phyloP scores from a whole-genome alignment of 371 early-diverging fungal genomes.

The Dinochytrium kinnereticum region DNA sequence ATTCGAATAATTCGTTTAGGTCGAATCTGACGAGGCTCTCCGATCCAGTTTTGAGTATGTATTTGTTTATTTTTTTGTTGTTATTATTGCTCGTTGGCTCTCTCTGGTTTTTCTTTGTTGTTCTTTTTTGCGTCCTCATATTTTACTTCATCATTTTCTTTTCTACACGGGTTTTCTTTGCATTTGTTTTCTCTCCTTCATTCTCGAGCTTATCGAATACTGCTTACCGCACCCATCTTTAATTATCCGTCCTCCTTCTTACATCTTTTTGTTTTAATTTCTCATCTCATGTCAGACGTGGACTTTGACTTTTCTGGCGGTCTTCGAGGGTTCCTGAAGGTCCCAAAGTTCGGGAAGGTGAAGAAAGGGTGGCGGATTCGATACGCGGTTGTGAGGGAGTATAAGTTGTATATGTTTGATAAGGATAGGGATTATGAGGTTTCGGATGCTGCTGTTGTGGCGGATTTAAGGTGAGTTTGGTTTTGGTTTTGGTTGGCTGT shows the following conservation, averaged over 20 bases:
- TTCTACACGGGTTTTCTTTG: too few species aligned
- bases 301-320: constrained; percentile 37
- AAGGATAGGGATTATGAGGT: constrained; percentile 45
- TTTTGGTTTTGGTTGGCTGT: neutral
- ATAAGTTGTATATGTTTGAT: constrained; percentile 47
- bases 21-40: constrained; percentile 36
- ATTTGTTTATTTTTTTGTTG: too few species aligned
- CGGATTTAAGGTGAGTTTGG: constrained; percentile 42
- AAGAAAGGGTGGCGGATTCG: constrained; percentile 54
- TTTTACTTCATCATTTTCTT: too few species aligned
- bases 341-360: constrained; percentile 57
- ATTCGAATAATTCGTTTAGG: constrained; percentile 19
- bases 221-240: neutral
- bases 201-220: neutral
- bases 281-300: constrained; percentile 25
- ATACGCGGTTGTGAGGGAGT: constrained; percentile 48
- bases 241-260: too few species aligned
- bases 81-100: too few species aligned
- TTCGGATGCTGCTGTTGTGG: constrained; percentile 31
- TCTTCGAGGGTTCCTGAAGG: constrained; percentile 49
- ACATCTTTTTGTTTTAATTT: too few species aligned
- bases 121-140: too few species aligned
- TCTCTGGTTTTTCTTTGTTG: too few species aligned
- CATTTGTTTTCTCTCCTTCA: too few species aligned
- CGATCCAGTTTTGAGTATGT: constrained; percentile 30